Conservation (phyloP, 2,329 filamentous ascomycete genomes). For the Pseudofabraea citricarpa region DNA sequence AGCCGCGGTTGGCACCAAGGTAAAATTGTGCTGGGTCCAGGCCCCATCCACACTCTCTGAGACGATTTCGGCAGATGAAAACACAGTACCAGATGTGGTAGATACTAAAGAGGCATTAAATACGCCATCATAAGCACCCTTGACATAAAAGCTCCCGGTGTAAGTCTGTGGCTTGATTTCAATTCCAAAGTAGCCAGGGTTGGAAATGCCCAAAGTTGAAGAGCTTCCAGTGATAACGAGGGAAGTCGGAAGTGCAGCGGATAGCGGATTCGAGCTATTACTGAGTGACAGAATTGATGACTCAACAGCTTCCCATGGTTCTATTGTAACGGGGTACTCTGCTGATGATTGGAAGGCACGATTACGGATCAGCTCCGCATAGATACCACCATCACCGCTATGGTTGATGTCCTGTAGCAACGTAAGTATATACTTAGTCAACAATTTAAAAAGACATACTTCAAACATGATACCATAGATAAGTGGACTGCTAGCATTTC, state of each 20-base stretch:
- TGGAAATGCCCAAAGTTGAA: conserved; percentile 38
- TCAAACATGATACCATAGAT: conserved; percentile 7
- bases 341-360: conserved; percentile 54
- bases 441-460: background rate
- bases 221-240: conserved; percentile 23
- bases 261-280: conserved; percentile 6
- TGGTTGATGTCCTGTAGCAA: conserved; percentile 15
- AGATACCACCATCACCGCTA: conserved; percentile 30
- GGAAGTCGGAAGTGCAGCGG: conserved; percentile 8
- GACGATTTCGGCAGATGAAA: conserved; percentile 5
- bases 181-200: conserved; percentile 52
- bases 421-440: background rate
- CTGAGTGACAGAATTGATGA: conserved; percentile 23
- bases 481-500: conserved; percentile 5
- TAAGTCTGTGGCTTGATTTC: conserved; percentile 9
- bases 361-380: conserved; percentile 65
- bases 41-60: conserved; percentile 1
- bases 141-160: conserved; percentile 8
- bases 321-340: conserved; percentile 40
- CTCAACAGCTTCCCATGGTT: conserved; percentile 22
- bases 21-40: conserved; percentile 10
- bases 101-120: conserved; percentile 21
- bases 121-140: conserved; percentile 6
- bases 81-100: background rate
- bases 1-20: conserved; percentile 3